Base-by-base conservation (phyloP, 805 yeast species). In the Saccharomyces paradoxus region DNA sequence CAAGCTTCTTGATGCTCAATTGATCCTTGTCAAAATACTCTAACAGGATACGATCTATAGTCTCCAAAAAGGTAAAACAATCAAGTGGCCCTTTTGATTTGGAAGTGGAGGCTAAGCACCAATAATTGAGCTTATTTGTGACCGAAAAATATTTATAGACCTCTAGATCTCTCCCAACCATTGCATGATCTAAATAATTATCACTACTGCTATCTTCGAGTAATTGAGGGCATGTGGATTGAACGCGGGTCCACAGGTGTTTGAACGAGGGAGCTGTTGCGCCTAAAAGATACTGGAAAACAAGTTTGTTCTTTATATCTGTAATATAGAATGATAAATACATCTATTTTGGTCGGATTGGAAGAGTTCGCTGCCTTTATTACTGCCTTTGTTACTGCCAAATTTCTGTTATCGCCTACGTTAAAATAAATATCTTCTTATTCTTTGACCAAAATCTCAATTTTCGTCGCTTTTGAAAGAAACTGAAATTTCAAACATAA, bases 1-100 rank as follows among this genome's bases (percentile, higher is more conserved):
- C 84, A 10, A 94, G 71, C 59, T 83, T 86, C 27, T 78, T 64
- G 1, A 81, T 68, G 2, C 81, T 76, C 30, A 90, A 64, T 1
- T 83, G 83, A 2, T 67, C 60, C 37, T 70, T 69, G 17, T 77
- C 78, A 57, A 88, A 84, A 67, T 83, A 87, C 53, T 80, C 83
- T 50, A 75, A 72, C 59, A 87, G 72, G 0, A 77, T 77, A 21
- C 69, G 77, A 13, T 83, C 73, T 24, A 87, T 67, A 29, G 77
- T 68, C 28, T 74, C 71, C 24, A 83, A 67, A 54, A 87, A 79
- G 26, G 77, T 77, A 56, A 76, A 75, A 1, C 88, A 82, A n/a
- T 77, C 67, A 52, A 81, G 61, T 0, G 87, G 85, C 48, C 82
- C 49, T 14, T 49, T 51, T 22, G 55, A 31, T 26, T 52, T 48